Conservation (phyloP, 768 basidiomycete genomes). For the Mycena epipterygia region DNA sequence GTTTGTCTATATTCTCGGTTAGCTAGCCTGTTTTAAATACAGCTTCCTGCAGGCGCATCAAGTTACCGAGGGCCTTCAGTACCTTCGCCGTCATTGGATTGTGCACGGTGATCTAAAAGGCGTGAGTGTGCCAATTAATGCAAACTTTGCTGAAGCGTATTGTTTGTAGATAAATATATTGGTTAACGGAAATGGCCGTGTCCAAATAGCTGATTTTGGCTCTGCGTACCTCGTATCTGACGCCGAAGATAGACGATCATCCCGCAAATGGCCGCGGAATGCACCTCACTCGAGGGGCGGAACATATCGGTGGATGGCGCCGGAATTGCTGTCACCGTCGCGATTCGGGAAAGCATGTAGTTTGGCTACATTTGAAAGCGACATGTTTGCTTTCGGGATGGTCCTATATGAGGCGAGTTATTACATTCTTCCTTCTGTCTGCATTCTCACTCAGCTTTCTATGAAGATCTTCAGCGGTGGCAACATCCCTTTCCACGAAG, state of each 20-base stretch:
- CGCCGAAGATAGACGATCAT: background rate
- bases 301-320: conserved; percentile 18
- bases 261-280: background rate
- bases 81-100: background rate
- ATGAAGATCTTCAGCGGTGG: background rate
- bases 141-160: background rate
- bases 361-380: conserved; percentile 5
- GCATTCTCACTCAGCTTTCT: background rate
- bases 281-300: background rate
- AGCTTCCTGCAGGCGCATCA: background rate
- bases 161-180: background rate
- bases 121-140: background rate
- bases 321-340: background rate
- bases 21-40: background rate
- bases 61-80: background rate
- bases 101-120: conserved; percentile 18
- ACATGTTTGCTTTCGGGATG: conserved; percentile 14
- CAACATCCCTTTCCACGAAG: background rate
- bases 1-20: background rate
- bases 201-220: conserved; percentile 9
- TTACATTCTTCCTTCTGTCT: background rate
- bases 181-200: background rate
- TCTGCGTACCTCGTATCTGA: background rate
- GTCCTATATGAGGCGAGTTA: conserved; percentile 13
- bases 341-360: background rate